Evolutionary conservation across 2,329 filamentous ascomycete species (phyloP).

Genomic region (Zymoseptoria tritici): DNA sequence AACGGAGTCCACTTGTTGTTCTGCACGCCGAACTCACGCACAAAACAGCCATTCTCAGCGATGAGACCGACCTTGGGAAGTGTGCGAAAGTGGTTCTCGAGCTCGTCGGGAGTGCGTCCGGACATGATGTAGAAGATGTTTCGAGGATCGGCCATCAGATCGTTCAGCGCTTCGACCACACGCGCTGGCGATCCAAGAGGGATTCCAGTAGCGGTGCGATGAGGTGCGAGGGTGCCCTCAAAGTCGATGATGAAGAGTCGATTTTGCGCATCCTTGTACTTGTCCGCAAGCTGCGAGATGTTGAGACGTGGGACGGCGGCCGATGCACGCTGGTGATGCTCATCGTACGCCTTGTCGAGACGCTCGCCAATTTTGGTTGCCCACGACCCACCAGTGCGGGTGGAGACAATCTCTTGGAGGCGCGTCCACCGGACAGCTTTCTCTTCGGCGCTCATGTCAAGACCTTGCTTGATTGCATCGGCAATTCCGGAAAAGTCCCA

Average conservation of each 20-base stretch:
- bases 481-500: conserved; percentile 82
- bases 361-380: conserved; percentile 65
- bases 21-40: conserved; percentile 57
- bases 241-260: conserved; percentile 89
- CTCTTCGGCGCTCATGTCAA: conserved; percentile 72
- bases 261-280: conserved; percentile 59
- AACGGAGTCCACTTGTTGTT: conserved; percentile 66
- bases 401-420: conserved; percentile 64
- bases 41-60: conserved; percentile 89
- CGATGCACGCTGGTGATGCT: conserved; percentile 77
- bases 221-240: conserved; percentile 83
- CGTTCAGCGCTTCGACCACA: conserved; percentile 73
- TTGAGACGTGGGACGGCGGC: conserved; percentile 81
- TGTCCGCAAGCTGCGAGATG: conserved; percentile 53
- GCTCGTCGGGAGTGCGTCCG: conserved; percentile 74
- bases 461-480: conserved; percentile 71
- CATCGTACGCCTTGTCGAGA: conserved; percentile 68
- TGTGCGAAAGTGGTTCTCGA: conserved; percentile 76
- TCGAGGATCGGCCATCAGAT: conserved; percentile 68
- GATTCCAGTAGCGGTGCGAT: conserved; percentile 75
- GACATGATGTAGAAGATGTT: conserved; percentile 96
- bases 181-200: conserved; percentile 81
- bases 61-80: conserved; percentile 82
- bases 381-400: conserved; percentile 82
- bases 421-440: conserved; percentile 67